Percentiles rank a stretch among this genome's conserved stretches.
phyloP scores from a whole-genome alignment of 1,284 basidiomycete genomes.

The Ganoderma multipileum region DNA sequence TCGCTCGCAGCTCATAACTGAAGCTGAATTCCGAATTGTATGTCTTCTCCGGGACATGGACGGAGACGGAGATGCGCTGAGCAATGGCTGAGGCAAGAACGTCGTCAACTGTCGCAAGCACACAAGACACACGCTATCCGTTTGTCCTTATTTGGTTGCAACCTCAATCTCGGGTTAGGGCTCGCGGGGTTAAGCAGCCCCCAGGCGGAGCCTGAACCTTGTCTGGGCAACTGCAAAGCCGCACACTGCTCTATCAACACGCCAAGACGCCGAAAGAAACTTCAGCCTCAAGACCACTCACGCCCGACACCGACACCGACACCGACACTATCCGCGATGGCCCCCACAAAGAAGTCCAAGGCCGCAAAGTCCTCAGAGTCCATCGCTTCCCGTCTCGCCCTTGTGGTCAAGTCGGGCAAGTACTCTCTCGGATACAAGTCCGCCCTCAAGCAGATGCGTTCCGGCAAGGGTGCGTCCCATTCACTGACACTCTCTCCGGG shows the following conservation, averaged over 20 bases:
- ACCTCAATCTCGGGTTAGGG: constrained; percentile 33
- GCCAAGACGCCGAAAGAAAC: constrained; percentile 15
- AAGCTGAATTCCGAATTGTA: constrained; percentile 29
- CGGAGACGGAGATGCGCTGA: background rate
- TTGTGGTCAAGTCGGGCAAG: constrained; percentile 98
- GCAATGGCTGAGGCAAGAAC: constrained; percentile 9
- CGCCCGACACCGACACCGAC: constrained; percentile 22
- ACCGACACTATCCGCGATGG: constrained; percentile 63
- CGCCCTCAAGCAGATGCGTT: constrained; percentile 98
- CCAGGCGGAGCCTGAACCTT: constrained; percentile 32
- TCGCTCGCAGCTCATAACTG: constrained; percentile 21
- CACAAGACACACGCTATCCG: constrained; percentile 30
- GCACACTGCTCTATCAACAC: constrained; percentile 13
- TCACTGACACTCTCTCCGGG: constrained; percentile 60
- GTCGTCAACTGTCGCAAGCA: constrained; percentile 18
- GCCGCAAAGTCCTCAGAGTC: constrained; percentile 91
- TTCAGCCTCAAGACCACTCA: constrained; percentile 34
- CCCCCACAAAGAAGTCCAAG: constrained; percentile 95
- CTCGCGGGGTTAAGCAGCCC: no score
- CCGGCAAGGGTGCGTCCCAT: constrained; percentile 87
- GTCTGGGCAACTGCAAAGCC: constrained; percentile 32
- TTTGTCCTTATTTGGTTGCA: constrained; percentile 32
- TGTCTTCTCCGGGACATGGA: background rate
- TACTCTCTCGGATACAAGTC: constrained; percentile 96
- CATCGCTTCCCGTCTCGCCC: constrained; percentile 94